A percentile compares a stretch with the other conserved stretches of the same genome.
These are phyloP conservation scores for Grigorovia jiainica DNA, from an alignment of 805 yeast species.

Conservation along the genomic window DNA sequence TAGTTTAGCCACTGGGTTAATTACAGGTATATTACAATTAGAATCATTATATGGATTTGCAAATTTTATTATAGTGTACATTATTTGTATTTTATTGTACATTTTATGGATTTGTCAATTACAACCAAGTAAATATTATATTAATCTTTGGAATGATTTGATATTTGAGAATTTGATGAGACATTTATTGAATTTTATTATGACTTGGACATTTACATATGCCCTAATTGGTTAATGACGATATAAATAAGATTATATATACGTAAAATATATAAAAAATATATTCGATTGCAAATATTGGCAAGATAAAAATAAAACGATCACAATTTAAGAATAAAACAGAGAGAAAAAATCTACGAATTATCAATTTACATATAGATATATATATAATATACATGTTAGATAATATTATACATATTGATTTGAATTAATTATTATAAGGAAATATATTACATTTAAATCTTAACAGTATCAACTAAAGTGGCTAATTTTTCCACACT, in stretches of 20 bases:
- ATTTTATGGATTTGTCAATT: constrained; percentile 29
- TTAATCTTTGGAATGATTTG: constrained; percentile 33
- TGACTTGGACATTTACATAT: constrained; percentile 50
- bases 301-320: no score
- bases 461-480: constrained; percentile 23
- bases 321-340: no score
- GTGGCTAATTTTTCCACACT: constrained; percentile 30
- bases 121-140: constrained; percentile 31
- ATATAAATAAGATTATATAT: no score
- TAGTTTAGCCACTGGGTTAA: constrained; percentile 41
- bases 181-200: constrained; percentile 42
- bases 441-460: no score
- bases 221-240: constrained; percentile 34
- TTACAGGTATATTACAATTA: constrained; percentile 46
- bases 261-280: no score
- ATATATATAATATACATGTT: no score
- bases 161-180: constrained; percentile 37
- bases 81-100: constrained; percentile 28
- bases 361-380: no score
- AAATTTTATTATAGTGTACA: constrained; percentile 33
- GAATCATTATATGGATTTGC: constrained; percentile 41
- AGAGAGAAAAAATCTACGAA: no score
- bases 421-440: no score
- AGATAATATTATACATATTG: no score
- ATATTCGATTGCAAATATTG: no score